phyloP scores from a whole-genome alignment of 1,284 basidiomycete genomes.

The Pseudozyma sp. region DNA sequence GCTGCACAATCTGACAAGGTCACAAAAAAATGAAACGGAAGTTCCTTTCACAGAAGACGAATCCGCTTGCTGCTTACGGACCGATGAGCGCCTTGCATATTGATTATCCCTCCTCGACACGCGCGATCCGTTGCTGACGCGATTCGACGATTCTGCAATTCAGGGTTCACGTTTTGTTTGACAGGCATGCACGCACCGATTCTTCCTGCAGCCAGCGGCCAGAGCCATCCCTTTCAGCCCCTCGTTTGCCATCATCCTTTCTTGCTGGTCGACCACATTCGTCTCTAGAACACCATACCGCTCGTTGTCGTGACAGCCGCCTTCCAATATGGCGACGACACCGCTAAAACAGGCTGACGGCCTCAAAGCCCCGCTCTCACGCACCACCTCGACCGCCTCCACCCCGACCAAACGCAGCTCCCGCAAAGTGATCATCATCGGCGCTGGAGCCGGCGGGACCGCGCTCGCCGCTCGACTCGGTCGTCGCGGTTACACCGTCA shows the following conservation, averaged over 20 bases:
- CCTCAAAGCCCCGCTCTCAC: slow-evolving; percentile 22
- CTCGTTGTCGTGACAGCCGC: background rate
- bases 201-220: background rate
- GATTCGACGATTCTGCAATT: background rate
- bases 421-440: slow-evolving; percentile 66
- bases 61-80: background rate
- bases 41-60: background rate
- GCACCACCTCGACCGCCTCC: slow-evolving; percentile 13
- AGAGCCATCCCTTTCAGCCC: too few species aligned
- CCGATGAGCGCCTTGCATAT: background rate
- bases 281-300: background rate
- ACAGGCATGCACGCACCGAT: background rate
- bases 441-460: slow-evolving; percentile 72
- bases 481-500: slow-evolving; percentile 71
- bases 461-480: slow-evolving; percentile 71
- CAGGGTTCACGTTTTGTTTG: background rate
- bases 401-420: slow-evolving; percentile 9
- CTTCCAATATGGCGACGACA: background rate
- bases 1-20: background rate
- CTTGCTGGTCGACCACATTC: slow-evolving; percentile 1
- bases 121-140: slow-evolving; percentile 8
- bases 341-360: background rate
- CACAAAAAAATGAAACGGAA: too few species aligned
- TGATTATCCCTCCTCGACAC: background rate
- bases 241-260: background rate